phyloP scores from a whole-genome alignment of 768 basidiomycete genomes.

The Boletus vermiculosoides region DNA sequence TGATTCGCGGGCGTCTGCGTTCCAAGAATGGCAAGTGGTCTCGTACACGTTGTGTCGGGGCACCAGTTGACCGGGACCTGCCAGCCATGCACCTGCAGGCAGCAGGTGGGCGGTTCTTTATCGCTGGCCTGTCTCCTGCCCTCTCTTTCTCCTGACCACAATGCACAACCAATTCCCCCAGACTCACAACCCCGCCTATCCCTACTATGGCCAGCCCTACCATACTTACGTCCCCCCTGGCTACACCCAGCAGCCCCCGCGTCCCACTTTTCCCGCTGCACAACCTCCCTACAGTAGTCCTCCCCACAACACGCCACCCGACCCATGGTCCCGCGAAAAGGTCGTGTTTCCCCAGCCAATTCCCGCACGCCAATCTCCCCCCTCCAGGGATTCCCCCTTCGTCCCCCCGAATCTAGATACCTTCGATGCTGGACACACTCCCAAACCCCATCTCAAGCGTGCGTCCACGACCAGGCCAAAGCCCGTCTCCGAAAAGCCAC shows the following conservation, averaged over 20 bases:
- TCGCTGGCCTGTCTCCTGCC: constrained; percentile 6
- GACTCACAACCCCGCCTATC: constrained; percentile 43
- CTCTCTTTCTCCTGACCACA: constrained; percentile 7
- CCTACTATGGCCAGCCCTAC: constrained; percentile 45
- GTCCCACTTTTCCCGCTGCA: constrained; percentile 8
- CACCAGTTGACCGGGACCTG: constrained; percentile 7
- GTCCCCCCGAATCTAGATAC: constrained; percentile 26
- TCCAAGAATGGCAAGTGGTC: constrained; percentile 36
- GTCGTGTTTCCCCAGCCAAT: constrained; percentile 28
- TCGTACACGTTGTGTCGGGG: constrained; percentile 26
- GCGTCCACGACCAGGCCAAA: constrained; percentile 30
- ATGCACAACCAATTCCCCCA: constrained; percentile 35
- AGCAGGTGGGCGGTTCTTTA: constrained; percentile 15
- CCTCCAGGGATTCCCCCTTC: constrained; percentile 23
- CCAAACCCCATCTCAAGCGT: constrained; percentile 38
- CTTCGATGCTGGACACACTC: constrained; percentile 16
- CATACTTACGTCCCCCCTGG: constrained; percentile 38
- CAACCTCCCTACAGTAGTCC: constrained; percentile 24
- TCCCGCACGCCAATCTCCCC: constrained; percentile 18
- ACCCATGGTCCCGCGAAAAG: constrained; percentile 37
- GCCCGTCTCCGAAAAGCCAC: constrained; percentile 31
- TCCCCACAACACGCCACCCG: constrained; percentile 33
- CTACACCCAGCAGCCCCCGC: constrained; percentile 24
- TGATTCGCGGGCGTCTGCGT: background rate
- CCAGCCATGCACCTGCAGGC: constrained; percentile 21